Percentiles rank a stretch among this genome's conserved stretches.
Conservation (phyloP, 805 yeast species). For the Hanseniaspora pseudoguilliermondii region DNA sequence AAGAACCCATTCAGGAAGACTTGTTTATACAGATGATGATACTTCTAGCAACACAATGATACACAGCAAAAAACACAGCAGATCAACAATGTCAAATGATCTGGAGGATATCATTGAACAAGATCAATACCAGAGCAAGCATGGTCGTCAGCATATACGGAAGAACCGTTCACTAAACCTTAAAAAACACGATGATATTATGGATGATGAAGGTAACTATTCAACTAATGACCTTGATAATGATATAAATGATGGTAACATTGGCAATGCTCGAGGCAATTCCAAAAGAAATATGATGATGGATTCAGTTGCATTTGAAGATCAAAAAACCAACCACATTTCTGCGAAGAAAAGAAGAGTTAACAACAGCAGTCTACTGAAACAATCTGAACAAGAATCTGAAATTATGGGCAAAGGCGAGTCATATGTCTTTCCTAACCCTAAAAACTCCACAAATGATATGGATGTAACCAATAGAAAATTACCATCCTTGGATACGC, state of each 20-base stretch:
- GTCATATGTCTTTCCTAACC: conserved; percentile 5
- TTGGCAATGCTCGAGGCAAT: conserved; percentile 7
- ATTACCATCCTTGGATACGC: conserved; percentile 1
- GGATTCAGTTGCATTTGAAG: background rate
- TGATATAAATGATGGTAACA: background rate
- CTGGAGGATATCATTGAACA: conserved; percentile 11
- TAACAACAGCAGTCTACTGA: conserved; percentile 8
- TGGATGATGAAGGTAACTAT: conserved; percentile 10
- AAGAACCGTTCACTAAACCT: background rate
- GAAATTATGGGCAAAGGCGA: background rate
- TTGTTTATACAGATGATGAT: conserved; percentile 4
- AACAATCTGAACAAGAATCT: background rate
- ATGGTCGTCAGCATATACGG: background rate
- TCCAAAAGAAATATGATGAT: conserved; percentile 6
- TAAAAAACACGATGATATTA: background rate
- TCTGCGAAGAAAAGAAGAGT: conserved; percentile 1
- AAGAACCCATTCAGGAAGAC: conserved; percentile 13
- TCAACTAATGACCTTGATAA: background rate
- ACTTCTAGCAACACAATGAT: background rate
- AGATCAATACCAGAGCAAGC: conserved; percentile 2
- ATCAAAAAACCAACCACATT: conserved; percentile 10
- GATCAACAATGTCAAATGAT: background rate
- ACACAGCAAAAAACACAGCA: background rate
- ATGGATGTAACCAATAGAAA: background rate
- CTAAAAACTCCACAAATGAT: background rate